Conservation (phyloP, 139 green algal genomes). For the Ettlia oleoabundans region DNA sequence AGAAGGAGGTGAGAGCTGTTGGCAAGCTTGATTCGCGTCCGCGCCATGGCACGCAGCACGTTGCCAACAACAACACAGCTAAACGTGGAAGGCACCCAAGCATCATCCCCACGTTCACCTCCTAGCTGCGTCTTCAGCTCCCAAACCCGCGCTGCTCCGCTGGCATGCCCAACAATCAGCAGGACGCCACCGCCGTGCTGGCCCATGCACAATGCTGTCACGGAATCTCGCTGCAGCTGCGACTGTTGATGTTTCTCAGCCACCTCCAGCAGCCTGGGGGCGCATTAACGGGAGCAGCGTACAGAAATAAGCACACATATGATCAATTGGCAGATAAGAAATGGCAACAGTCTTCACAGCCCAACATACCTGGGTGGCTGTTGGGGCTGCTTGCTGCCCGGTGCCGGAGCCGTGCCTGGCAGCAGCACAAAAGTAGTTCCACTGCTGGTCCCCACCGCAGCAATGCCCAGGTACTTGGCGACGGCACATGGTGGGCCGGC, state of each 20-base stretch:
- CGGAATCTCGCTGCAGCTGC: constrained; percentile 6
- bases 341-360: background rate
- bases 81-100: too few relatives aligned
- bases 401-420: background rate
- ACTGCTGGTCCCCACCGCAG: constrained; percentile 34
- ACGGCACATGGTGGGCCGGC: constrained; percentile 7
- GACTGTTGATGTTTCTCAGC: background rate
- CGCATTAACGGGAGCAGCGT: too few relatives aligned
- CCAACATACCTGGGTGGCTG: constrained; percentile 1
- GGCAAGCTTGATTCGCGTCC: too few relatives aligned
- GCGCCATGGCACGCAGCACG: too few relatives aligned
- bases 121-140: constrained; percentile 40
- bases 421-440: constrained; percentile 31
- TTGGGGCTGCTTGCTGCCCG: constrained; percentile 7
- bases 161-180: constrained; percentile 40
- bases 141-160: constrained; percentile 33
- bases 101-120: background rate
- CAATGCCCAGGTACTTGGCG: constrained; percentile 37
- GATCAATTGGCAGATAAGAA: too few relatives aligned
- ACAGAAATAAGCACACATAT: too few relatives aligned
- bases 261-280: constrained; percentile 31
- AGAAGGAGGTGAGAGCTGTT: background rate
- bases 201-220: constrained; percentile 40
- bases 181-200: constrained; percentile 31
- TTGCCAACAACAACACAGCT: too few relatives aligned